Base-by-base conservation (phyloP, 1,284 basidiomycete species). In the Naganishia sp. region DNA sequence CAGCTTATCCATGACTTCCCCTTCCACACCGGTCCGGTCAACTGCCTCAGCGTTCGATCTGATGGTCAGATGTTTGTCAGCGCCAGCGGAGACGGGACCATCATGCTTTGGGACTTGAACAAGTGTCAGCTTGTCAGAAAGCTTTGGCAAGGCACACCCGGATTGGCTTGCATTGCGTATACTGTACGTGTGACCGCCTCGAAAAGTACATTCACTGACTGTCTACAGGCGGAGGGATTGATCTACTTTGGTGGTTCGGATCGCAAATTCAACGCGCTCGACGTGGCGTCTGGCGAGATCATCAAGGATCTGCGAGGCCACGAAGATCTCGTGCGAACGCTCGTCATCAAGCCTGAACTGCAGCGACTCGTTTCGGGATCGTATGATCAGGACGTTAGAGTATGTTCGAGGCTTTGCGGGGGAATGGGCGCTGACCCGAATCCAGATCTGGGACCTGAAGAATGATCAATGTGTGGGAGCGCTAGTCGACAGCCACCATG, bases 11-110 rank as follows among this genome's bases (percentile, higher is more conserved):
- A 61, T 35, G 35, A 50, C 45, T 49, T 68, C 25, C 43, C 53
- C 42, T 55, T 54, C 18, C 58, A 55, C 18, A 31, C 31, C n/a
- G 67, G 67, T 23, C 63, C 67, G 6, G 54, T 68, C 58, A 68
- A 68, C 43, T 58, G 56, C n/a, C 58, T 68, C 32, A 61, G 63
- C 42, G 54, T 66, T 6, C 56, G 52, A 13, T 45, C 45, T 13
- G 41, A 50, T 35, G 63, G 50, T 11, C 39, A 54, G n/a, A 31
- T 32, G 15, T 68, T 68, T 31, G 64, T 60, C 31, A 55, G 58
- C 15, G 63, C 63, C 3, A 53, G 56, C 18, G 51, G 53, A 17
- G 57, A 60, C 25, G 67, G 67, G 0, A 62, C 57, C 3, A 62
- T 68, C 45, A 57, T 56, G 17, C 58, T 68, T 6, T 65, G 57